Evolutionary conservation across 108 stramenopile species (phyloP).

Genomic region (Fragilariopsis cylindrus): DNA sequence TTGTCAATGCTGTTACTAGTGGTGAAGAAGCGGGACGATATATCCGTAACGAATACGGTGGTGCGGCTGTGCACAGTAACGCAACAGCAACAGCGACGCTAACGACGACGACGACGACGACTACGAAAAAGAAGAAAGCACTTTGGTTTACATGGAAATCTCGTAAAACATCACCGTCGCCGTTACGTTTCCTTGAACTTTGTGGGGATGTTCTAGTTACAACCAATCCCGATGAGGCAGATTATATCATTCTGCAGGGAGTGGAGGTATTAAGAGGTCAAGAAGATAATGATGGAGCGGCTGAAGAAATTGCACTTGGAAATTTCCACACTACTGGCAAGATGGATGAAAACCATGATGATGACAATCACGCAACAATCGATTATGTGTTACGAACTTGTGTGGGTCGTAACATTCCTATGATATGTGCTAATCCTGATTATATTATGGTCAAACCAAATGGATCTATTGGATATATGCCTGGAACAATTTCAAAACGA

Average conservation of each 20-base stretch:
- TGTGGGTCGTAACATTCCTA: constrained; percentile 50
- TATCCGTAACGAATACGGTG: constrained; percentile 45
- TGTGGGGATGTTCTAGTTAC: constrained; percentile 60
- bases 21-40: constrained; percentile 66
- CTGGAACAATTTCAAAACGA: constrained; percentile 65
- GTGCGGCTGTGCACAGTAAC: neutral
- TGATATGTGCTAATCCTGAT: constrained; percentile 86
- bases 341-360: constrained; percentile 12
- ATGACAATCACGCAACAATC: constrained; percentile 18
- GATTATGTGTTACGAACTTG: constrained; percentile 51
- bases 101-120: neutral
- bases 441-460: constrained; percentile 55
- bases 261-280: constrained; percentile 49
- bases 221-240: constrained; percentile 60
- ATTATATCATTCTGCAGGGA: constrained; percentile 73
- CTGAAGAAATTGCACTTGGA: constrained; percentile 25
- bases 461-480: constrained; percentile 66
- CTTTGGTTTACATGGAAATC: constrained; percentile 69
- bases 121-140: constrained; percentile 39
- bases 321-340: constrained; percentile 16
- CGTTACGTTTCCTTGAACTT: constrained; percentile 48
- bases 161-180: constrained; percentile 34
- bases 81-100: neutral
- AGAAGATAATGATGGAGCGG: constrained; percentile 16
- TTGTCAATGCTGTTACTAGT: constrained; percentile 80